A percentile compares a stretch with the other conserved stretches of the same genome.
These are phyloP conservation scores for Cercis canadensis DNA, from an alignment of 306 rosid genomes.

Conservation along the genomic window DNA sequence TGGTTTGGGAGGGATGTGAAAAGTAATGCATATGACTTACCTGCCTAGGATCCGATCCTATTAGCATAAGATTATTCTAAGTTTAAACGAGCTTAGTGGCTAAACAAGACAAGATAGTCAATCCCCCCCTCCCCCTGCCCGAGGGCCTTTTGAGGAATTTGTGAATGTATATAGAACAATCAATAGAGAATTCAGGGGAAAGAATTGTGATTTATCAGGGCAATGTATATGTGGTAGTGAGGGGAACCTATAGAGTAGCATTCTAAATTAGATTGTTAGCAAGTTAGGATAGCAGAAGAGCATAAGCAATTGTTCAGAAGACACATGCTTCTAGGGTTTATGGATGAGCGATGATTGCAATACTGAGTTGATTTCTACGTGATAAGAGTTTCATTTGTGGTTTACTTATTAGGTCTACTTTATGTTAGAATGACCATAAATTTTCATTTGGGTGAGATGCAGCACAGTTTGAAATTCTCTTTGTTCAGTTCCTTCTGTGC, in stretches of 20 bases:
- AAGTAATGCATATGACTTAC: background rate
- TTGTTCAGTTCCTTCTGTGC: slow-evolving; percentile 13
- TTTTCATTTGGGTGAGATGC: slow-evolving; percentile 9
- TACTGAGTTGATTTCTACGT: background rate
- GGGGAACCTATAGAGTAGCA: slow-evolving; percentile 13
- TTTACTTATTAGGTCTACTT: slow-evolving; percentile 5
- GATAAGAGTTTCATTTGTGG: background rate
- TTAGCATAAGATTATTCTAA: slow-evolving; percentile 9
- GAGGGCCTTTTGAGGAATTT: too few relatives aligned
- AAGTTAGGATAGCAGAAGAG: background rate
- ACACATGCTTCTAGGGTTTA: slow-evolving; percentile 3
- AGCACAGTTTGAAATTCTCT: background rate
- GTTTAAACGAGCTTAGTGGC: slow-evolving; percentile 14
- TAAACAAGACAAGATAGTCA: slow-evolving; percentile 1
- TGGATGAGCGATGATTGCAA: slow-evolving; percentile 15
- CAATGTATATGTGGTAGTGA: slow-evolving; percentile 7
- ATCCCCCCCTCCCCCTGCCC: too few relatives aligned
- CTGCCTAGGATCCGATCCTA: slow-evolving; percentile 1
- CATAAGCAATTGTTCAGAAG: background rate
- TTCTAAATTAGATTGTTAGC: background rate
- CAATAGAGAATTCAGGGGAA: too few relatives aligned
- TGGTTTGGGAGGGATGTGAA: background rate
- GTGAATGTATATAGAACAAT: too few relatives aligned
- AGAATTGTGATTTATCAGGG: background rate
- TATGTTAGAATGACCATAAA: background rate